Conservation (phyloP, 1,284 basidiomycete genomes). For the Apiotrichum veenhuisii region DNA sequence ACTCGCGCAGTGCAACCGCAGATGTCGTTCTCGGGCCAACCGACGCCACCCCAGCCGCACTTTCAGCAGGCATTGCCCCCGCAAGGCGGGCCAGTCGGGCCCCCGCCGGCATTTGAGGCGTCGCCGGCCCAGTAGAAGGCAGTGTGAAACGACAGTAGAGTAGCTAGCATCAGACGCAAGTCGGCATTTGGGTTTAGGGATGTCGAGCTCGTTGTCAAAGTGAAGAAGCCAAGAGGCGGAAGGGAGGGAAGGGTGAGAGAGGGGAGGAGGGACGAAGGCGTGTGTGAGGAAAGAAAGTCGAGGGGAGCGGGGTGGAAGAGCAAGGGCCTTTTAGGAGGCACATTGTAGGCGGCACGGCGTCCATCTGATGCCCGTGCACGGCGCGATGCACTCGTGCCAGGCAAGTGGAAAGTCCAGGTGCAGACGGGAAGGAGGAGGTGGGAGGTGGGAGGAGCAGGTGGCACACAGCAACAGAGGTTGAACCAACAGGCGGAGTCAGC, state of each 20-base stretch:
- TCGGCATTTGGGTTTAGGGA: background rate
- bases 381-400: slow-evolving; percentile 3
- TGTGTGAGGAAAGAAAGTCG: background rate
- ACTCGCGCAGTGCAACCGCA: slow-evolving; percentile 14
- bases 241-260: background rate
- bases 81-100: slow-evolving; percentile 2
- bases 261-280: background rate
- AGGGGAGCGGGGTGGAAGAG: background rate
- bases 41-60: slow-evolving; percentile 22
- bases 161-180: background rate
- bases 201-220: background rate
- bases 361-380: background rate
- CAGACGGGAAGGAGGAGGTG: too few species aligned
- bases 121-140: slow-evolving; percentile 6
- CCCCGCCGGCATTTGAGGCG: slow-evolving; percentile 8
- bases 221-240: background rate
- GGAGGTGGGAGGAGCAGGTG: too few species aligned
- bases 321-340: background rate
- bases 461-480: too few species aligned
- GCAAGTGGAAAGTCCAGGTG: too few species aligned
- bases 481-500: too few species aligned
- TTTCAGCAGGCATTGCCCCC: slow-evolving; percentile 22
- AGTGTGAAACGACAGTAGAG: background rate
- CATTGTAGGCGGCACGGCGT: background rate
- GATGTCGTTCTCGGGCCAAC: slow-evolving; percentile 19